phyloP scores from a whole-genome alignment of 176 grass and related monocot genomes.

The Carex pumila region DNA sequence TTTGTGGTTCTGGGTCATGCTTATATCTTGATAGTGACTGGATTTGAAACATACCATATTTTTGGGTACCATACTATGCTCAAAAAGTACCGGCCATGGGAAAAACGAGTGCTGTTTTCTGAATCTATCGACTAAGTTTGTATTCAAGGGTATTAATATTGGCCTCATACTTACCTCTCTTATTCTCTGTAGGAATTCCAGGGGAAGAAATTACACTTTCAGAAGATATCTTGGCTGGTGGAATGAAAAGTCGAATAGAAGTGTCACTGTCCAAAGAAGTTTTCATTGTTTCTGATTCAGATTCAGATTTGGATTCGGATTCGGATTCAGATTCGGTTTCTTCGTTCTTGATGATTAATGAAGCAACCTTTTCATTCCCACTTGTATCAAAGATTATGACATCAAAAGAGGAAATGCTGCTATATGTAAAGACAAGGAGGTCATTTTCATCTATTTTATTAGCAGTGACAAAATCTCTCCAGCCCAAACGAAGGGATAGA shows the following conservation, averaged over 20 bases:
- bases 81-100: background rate
- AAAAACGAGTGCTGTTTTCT: background rate
- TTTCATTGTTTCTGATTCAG: background rate
- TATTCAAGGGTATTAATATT: too few species aligned
- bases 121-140: background rate
- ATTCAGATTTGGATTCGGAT: background rate
- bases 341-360: background rate
- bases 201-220: background rate
- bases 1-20: background rate
- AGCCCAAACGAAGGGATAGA: slow-evolving; percentile 25
- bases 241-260: background rate
- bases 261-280: background rate
- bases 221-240: background rate
- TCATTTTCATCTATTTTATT: slow-evolving; percentile 38
- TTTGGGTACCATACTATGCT: background rate
- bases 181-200: background rate
- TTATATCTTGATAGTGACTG: background rate
- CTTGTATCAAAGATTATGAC: slow-evolving; percentile 33
- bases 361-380: slow-evolving; percentile 36
- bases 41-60: background rate
- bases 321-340: background rate
- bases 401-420: slow-evolving; percentile 28
- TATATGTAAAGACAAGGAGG: slow-evolving; percentile 39
- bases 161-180: background rate
- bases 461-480: slow-evolving; percentile 41